Evolutionary conservation across 108 stramenopile genomes (phyloP).

Genomic region (Mediolabrus comicus): DNA sequence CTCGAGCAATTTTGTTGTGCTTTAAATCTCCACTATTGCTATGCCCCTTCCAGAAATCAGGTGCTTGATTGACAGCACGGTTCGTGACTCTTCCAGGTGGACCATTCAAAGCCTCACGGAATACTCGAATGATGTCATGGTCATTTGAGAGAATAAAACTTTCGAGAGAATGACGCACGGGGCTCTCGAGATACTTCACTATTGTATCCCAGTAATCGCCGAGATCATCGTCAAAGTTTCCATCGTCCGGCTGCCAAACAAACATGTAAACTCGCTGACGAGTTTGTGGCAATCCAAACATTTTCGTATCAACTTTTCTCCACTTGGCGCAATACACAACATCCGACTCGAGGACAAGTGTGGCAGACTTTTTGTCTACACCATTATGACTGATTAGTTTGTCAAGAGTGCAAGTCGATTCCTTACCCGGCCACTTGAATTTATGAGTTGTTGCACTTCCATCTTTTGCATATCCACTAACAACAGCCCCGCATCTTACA

Average conservation of each 20-base stretch:
- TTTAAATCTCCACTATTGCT: constrained; percentile 45
- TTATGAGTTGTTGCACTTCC: constrained; percentile 3
- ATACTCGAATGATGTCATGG: constrained; percentile 74
- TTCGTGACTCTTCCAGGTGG: constrained; percentile 55
- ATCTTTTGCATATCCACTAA: constrained; percentile 53
- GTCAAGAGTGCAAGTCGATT: constrained; percentile 42
- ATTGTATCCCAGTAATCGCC: constrained; percentile 69
- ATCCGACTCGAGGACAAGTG: constrained; percentile 56
- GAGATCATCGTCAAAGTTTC: constrained; percentile 57
- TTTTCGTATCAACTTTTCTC: constrained; percentile 70
- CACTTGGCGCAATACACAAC: constrained; percentile 61
- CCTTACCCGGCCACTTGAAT: constrained; percentile 29
- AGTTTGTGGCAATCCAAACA: constrained; percentile 81
- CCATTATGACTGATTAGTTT: constrained; percentile 56
- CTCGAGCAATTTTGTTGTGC: constrained; percentile 48
- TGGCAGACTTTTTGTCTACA: constrained; percentile 50
- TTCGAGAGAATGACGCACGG: constrained; percentile 68
- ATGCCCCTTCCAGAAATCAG: constrained; percentile 64
- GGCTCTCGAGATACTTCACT: constrained; percentile 56
- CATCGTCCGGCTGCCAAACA: constrained; percentile 55
- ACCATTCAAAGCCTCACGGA: constrained; percentile 69
- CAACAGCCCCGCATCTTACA: constrained; percentile 56
- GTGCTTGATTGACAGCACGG: constrained; percentile 46
- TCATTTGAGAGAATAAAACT: constrained; percentile 66
- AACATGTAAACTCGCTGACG: constrained; percentile 72